Conservation (phyloP, 108 stramenopile genomes). For the Pseudonitzschia delicatissima region DNA sequence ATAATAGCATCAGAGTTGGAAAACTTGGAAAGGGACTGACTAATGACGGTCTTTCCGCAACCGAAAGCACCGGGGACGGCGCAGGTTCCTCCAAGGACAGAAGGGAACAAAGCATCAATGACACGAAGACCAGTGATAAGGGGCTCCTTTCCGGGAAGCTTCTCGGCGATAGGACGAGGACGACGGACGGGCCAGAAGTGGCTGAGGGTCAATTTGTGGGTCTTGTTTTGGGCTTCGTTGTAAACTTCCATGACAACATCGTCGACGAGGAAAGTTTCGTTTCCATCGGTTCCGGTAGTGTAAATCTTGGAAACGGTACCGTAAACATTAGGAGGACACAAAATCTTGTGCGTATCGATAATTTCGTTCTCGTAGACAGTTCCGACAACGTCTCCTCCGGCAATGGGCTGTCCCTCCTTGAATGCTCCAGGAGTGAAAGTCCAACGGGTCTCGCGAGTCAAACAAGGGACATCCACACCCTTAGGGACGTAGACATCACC, state of each 20-base stretch:
- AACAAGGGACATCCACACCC: conserved; percentile 95
- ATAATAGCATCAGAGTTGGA: conserved; percentile 95
- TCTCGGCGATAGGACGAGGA: conserved; percentile 96
- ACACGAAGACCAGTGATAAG: conserved; percentile 99
- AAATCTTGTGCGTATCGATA: conserved; percentile 94
- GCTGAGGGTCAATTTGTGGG: conserved; percentile 84
- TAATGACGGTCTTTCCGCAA: conserved; percentile 99
- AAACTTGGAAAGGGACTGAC: conserved; percentile 98
- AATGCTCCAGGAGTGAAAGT: conserved; percentile 88
- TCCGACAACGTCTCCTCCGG: conserved; percentile 95
- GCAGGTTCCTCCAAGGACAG: conserved; percentile 98
- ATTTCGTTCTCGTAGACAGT: conserved; percentile 98
- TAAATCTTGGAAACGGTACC: conserved; percentile 95
- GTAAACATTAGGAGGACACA: conserved; percentile 97
- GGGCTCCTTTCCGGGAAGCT: conserved; percentile 96
- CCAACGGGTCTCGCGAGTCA: conserved; percentile 90
- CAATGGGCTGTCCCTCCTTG: conserved; percentile 91
- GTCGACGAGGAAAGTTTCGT: conserved; percentile 89
- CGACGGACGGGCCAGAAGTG: conserved; percentile 99
- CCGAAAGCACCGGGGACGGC: conserved; percentile 99
- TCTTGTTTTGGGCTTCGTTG: conserved; percentile 85
- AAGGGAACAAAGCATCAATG: conserved; percentile 98
- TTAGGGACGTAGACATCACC: conserved; percentile 96
- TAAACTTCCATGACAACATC: conserved; percentile 98
- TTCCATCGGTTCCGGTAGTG: conserved; percentile 91